Conservation (phyloP, 306 rosid species). For the Trifolium pratense region DNA sequence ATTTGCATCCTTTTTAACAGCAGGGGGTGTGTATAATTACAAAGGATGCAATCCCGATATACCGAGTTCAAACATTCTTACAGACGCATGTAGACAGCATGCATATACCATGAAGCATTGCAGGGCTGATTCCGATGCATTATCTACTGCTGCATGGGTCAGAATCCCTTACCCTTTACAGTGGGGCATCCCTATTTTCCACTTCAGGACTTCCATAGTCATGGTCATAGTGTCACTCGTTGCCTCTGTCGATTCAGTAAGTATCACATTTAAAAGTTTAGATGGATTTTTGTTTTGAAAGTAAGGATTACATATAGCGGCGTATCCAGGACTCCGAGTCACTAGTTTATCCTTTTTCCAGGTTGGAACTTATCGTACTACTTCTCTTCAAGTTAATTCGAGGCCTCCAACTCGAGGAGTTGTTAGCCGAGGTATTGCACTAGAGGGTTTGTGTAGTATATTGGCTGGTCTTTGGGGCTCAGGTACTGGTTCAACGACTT, state of each 20-base stretch:
- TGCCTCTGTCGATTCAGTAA: conserved; percentile 89
- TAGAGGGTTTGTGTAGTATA: conserved; percentile 95
- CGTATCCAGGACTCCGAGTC: neutral
- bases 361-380: conserved; percentile 84
- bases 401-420: conserved; percentile 89
- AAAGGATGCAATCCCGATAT: conserved; percentile 76
- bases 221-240: conserved; percentile 81
- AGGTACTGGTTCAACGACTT: conserved; percentile 90
- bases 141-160: conserved; percentile 78
- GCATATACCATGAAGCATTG: conserved; percentile 85
- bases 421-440: conserved; percentile 93
- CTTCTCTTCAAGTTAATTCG: conserved; percentile 64
- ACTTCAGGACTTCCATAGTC: conserved; percentile 75
- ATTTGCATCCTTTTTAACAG: conserved; percentile 87
- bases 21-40: conserved; percentile 89
- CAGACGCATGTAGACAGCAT: conserved; percentile 82
- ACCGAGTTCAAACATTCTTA: conserved; percentile 87
- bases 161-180: conserved; percentile 86
- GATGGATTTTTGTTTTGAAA: conserved; percentile 31
- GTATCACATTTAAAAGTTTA: conserved; percentile 49
- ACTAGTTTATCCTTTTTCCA: conserved; percentile 43
- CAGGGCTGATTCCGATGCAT: conserved; percentile 86
- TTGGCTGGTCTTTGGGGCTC: conserved; percentile 95
- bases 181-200: conserved; percentile 89
- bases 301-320: neutral